Evolutionary conservation across 768 basidiomycete species (phyloP), one percentile per base, ranked within the genome.

Genomic region (Suillus lakei): DNA sequence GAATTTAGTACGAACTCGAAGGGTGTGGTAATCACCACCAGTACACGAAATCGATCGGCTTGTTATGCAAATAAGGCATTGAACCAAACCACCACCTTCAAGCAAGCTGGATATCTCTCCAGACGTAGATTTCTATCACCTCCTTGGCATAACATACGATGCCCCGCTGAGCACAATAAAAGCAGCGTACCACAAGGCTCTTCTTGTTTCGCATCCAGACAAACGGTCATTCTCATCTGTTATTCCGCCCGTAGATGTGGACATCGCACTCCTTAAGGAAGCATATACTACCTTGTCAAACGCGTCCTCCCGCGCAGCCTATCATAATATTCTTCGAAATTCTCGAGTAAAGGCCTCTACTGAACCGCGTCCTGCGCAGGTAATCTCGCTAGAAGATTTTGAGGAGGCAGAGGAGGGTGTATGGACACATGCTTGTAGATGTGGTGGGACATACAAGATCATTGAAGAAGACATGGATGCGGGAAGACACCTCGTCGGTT

Each of bases 301-400:
- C 10, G 76, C 81, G 0, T 69, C 77, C 21, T 77, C 80, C 12
- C 86, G 92, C 1, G 74, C 77, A 21, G 72, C 75, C 63, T 89
- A 92, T 68, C 89, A 94, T 63, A 67, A 65, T 15, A 55, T 64
- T 32, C 58, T 70, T 51, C 65, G 43, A 41, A 60, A 50, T 16
- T 67, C 67, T n/a, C 67, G 64, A 30, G 62, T 62, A 18, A 26
- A 66, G 18, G 60, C 68, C 4, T 61, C 39, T n/a, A 48, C 30
- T 30, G 81, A 78, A 3, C 87, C 89, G 9, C 81, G 93, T 60
- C 92, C 93, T 5, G 92, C 93, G 0, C 89, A 93, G 66, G 78
- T 92, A 21, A 78, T 95, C 43, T 95, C 93, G 3, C 79, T 95
- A 44, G 91, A 91, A 54, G 91, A 93, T 1, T 94, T 93, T 68